Conservation (phyloP, 176 grass and related monocot species). For the Areca catechu region DNA sequence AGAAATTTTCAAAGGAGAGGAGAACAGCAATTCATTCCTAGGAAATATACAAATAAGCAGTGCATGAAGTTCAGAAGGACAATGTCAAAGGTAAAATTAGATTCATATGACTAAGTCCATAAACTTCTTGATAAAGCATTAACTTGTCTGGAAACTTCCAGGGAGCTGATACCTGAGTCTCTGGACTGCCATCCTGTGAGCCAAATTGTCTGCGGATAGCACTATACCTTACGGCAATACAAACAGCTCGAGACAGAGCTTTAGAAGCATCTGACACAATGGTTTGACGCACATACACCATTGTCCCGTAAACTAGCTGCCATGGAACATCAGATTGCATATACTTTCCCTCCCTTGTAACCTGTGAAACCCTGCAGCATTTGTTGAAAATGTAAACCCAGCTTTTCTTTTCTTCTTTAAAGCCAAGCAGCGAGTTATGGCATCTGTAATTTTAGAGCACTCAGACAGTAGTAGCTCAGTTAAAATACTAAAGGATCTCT, state of each 20-base stretch:
- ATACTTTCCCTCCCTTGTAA: constrained; percentile 92
- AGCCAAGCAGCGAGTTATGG: too few relatives aligned
- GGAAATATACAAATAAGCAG: not conserved
- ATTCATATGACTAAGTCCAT: too few relatives aligned
- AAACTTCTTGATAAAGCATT: not conserved
- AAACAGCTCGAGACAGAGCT: constrained; percentile 82
- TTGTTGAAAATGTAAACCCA: constrained; percentile 8
- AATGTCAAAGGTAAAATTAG: too few relatives aligned
- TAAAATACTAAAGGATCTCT: too few relatives aligned
- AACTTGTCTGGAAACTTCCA: not conserved
- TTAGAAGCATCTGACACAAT: constrained; percentile 93
- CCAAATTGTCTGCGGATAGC: constrained; percentile 87
- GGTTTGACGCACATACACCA: constrained; percentile 89
- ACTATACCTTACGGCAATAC: constrained; percentile 90
- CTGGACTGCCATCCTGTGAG: constrained; percentile 59
- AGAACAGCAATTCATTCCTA: not conserved
- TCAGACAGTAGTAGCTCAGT: too few relatives aligned
- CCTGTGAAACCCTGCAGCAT: constrained; percentile 74
- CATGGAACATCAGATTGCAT: constrained; percentile 83
- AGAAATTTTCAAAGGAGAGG: not conserved
- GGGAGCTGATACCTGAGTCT: constrained; percentile 54
- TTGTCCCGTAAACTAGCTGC: constrained; percentile 88
- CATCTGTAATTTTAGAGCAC: too few relatives aligned
- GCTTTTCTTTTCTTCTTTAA: too few relatives aligned
- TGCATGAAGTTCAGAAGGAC: not conserved